Conservation (phyloP, 179 eudicot species). For the Beta lomatogona region DNA sequence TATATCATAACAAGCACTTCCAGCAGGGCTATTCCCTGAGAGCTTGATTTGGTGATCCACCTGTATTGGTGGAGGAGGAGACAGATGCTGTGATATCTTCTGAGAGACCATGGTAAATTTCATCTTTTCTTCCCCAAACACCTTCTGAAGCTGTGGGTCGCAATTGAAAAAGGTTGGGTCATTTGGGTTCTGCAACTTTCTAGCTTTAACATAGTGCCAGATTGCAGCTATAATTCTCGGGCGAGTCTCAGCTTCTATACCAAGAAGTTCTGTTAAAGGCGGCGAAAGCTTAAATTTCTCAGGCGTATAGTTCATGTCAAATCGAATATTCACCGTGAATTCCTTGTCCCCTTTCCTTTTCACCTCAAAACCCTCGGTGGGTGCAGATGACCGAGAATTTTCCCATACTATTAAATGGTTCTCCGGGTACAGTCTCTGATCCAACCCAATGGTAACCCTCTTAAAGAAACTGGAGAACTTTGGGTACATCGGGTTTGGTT, state of each 20-base stretch:
- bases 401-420: conserved; percentile 92
- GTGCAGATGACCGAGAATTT: conserved; percentile 70
- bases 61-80: conserved; percentile 75
- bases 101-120: conserved; percentile 70
- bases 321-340: conserved; percentile 59
- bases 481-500: conserved; percentile 65
- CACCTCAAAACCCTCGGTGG: conserved; percentile 94
- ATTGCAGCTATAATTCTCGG: conserved; percentile 73
- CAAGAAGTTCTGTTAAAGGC: conserved; percentile 72
- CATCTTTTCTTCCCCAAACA: conserved; percentile 88
- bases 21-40: conserved; percentile 66
- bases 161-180: conserved; percentile 80
- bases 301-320: conserved; percentile 81
- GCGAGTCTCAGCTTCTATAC: conserved; percentile 84
- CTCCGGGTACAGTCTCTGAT: conserved; percentile 81
- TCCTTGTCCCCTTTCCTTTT: conserved; percentile 90
- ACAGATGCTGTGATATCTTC: conserved; percentile 66
- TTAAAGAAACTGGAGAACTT: conserved; percentile 85
- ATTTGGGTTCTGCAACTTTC: conserved; percentile 67
- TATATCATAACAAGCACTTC: conserved; percentile 83
- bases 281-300: conserved; percentile 83
- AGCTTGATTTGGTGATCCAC: conserved; percentile 81
- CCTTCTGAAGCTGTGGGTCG: conserved; percentile 69
- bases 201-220: conserved; percentile 84
- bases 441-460: conserved; percentile 79